Evolutionary conservation across 441 rosid genomes (phyloP).

Genomic region (Adansonia gregorii): DNA sequence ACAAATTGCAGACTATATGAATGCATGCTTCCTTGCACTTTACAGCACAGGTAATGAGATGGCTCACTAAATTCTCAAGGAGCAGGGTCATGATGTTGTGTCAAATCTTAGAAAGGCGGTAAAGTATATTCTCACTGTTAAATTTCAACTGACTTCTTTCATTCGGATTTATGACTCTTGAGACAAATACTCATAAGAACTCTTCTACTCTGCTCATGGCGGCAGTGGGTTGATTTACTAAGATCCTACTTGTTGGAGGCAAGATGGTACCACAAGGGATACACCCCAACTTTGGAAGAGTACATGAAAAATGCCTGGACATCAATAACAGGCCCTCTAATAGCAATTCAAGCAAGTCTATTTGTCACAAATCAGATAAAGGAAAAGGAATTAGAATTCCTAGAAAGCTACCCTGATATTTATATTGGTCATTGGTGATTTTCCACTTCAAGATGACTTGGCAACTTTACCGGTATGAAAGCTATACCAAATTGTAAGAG

Average conservation of each 20-base stretch:
- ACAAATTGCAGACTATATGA: constrained; percentile 15
- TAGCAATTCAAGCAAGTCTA: constrained; percentile 34
- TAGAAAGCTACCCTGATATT: constrained; percentile 32
- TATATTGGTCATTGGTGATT: constrained; percentile 40
- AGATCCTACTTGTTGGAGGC: constrained; percentile 46
- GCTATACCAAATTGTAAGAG: background rate
- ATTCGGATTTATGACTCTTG: background rate
- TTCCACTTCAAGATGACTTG: constrained; percentile 51
- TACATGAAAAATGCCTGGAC: constrained; percentile 44
- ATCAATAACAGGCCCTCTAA: constrained; percentile 41
- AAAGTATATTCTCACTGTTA: background rate
- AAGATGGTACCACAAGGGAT: constrained; percentile 39
- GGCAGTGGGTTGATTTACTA: constrained; percentile 49
- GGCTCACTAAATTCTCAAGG: background rate
- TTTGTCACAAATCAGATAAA: constrained; percentile 23
- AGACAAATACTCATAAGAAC: background rate
- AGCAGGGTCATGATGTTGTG: background rate
- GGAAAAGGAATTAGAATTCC: constrained; percentile 24
- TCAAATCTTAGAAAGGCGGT: background rate
- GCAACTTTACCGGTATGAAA: constrained; percentile 47
- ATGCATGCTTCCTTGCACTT: constrained; percentile 13
- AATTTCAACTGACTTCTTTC: background rate
- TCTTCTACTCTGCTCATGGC: constrained; percentile 12
- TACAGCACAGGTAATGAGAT: constrained; percentile 11
- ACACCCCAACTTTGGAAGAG: constrained; percentile 44